Percentiles rank a stretch among this genome's conserved stretches.
These are phyloP conservation scores for Ophiostoma fasciatum DNA, from an alignment of 2,329 filamentous ascomycete species.

Conservation along the genomic window DNA sequence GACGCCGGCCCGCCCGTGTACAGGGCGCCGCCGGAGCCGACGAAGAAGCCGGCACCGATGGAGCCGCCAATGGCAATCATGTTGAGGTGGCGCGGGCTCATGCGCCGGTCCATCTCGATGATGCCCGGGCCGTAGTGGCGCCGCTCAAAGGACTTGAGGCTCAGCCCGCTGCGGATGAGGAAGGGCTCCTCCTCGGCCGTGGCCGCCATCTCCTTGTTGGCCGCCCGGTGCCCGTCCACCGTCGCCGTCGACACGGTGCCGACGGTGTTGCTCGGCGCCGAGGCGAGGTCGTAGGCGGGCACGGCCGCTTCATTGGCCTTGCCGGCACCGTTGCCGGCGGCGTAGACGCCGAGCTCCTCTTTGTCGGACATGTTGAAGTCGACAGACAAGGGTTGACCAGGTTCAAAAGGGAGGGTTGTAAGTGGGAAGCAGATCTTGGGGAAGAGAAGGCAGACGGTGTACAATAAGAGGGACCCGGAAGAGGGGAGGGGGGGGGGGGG, in stretches of 20 bases:
- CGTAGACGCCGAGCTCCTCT: constrained; percentile 1
- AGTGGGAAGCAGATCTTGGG: not conserved
- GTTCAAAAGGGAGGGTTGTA: no score
- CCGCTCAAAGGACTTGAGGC: constrained; percentile 26
- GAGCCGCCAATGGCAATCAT: constrained; percentile 26
- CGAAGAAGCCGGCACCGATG: constrained; percentile 48
- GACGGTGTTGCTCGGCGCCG: not conserved
- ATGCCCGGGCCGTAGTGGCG: constrained; percentile 21
- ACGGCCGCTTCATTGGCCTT: not conserved
- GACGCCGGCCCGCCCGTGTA: constrained; percentile 29
- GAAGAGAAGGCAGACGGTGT: not conserved
- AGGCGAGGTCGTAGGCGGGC: constrained; percentile 3
- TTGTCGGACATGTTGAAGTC: constrained; percentile 8
- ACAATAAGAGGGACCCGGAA: not conserved
- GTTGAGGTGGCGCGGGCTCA: constrained; percentile 13
- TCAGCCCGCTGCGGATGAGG: constrained; percentile 26
- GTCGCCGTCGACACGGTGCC: not conserved
- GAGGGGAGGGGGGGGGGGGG: not conserved
- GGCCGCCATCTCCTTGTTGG: constrained; percentile 3
- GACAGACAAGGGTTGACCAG: no score
- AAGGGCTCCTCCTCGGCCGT: constrained; percentile 16
- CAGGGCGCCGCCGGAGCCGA: constrained; percentile 39
- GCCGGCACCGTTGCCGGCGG: not conserved
- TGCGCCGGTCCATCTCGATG: constrained; percentile 23
- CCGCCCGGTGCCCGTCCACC: not conserved